Percentiles rank a stretch among this genome's conserved stretches.
phyloP scores from a whole-genome alignment of 108 stramenopile genomes.

The Pseudonitzschia multistriata region DNA sequence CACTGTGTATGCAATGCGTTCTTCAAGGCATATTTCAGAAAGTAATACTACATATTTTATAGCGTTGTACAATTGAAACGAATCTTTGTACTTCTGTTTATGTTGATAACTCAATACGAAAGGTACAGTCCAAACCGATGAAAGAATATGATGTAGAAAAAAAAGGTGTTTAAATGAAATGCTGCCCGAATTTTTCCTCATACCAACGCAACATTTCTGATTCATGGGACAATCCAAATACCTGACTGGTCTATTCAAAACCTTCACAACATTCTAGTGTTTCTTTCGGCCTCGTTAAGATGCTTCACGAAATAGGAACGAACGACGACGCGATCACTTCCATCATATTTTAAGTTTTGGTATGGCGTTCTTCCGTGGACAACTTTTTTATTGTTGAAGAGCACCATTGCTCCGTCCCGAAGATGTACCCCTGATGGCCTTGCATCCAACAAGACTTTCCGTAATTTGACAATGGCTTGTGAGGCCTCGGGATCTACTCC shows the following conservation, averaged over 20 bases:
- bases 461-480: slow-evolving; percentile 6
- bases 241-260: neutral
- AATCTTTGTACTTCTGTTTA: no score
- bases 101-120: no score
- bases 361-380: slow-evolving; percentile 22
- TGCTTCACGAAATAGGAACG: slow-evolving; percentile 21
- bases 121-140: no score
- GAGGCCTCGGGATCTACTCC: slow-evolving; percentile 18
- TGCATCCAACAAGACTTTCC: neutral
- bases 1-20: no score
- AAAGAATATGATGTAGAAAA: no score
- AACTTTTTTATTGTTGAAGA: slow-evolving; percentile 22
- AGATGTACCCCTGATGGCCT: slow-evolving; percentile 8
- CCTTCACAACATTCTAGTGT: slow-evolving; percentile 12
- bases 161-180: no score
- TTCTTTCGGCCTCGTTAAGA: neutral
- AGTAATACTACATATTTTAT: no score
- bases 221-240: no score
- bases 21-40: no score
- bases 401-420: slow-evolving; percentile 9
- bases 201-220: no score
- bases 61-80: no score
- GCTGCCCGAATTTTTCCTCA: no score
- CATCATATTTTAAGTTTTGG: slow-evolving; percentile 17
- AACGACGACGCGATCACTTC: slow-evolving; percentile 20